Evolutionary conservation across 108 stramenopile species (phyloP), one percentile per base, ranked within the genome.

Genomic region (Skeletonema potamos): DNA sequence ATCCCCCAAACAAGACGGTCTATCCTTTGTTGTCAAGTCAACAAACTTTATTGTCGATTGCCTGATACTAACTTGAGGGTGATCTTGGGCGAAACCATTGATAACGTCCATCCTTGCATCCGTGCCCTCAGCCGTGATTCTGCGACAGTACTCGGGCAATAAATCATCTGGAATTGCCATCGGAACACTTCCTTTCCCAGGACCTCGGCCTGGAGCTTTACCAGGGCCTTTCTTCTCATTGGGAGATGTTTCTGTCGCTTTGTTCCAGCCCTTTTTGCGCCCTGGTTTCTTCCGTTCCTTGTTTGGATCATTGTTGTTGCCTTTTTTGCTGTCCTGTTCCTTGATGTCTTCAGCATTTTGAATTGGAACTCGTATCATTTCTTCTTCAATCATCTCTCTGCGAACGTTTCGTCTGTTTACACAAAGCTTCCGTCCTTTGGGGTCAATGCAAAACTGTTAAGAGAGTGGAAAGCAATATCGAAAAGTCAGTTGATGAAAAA

Each of bases 11-110:
- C 94, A 92, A n/a, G 66, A 66, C 17, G 94, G 94, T 26, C 76
- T 77, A 27, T 87, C 89, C 66, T 89, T 95, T 4, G 87, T 89
- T 26, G 89, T 90, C n/a, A 95, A 73, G 62, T 95, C 92, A 30
- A 76, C 41, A 55, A 95, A 83, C 64, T 91, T 91, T 22, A 92
- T 74, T 18, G 90, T 90, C 13, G 91, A 87, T 59, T 95, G 94
- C 22, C 94, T 82, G 17, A 83, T 79, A 57, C 90, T 91, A 3
- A 89, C 84, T 17, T 85, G 79, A 0, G 94, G 94, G 60, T 92
- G 66, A 39, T 95, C 92, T 36, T 86, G 86, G 0, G 79, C 77
- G 59, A 95, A 92, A 56, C 87, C 76, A 55, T 87, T 87, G 73
- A 92, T 92, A 7, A 95, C 73, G 24, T 89, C 88, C 74, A 85